phyloP scores from a whole-genome alignment of 371 early-diverging fungal genomes.

The Batrachochytrium dendrobatidis region DNA sequence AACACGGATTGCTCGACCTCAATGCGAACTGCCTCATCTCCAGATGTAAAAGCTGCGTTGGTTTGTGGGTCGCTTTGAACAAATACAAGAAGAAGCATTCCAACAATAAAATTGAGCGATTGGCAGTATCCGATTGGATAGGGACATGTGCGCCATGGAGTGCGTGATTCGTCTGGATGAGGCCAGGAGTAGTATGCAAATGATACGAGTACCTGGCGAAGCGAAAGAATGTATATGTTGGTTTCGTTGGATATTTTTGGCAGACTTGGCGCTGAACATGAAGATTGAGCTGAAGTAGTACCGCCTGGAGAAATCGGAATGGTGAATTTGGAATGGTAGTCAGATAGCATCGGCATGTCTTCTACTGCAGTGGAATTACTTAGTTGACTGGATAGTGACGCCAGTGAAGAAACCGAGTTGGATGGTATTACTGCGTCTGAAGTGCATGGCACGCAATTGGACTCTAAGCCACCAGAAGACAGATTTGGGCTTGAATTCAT shows the following conservation, averaged over 20 bases:
- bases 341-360: neutral
- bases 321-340: neutral
- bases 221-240: slow-evolving; percentile 43
- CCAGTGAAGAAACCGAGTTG: neutral
- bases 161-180: slow-evolving; percentile 22
- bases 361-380: neutral
- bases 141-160: slow-evolving; percentile 14
- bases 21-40: slow-evolving; percentile 13
- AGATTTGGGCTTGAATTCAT: too few relatives aligned
- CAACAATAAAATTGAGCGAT: slow-evolving; percentile 73
- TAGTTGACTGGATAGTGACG: neutral
- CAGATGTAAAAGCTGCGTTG: slow-evolving; percentile 9
- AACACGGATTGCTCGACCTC: slow-evolving; percentile 64
- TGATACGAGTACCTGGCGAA: slow-evolving; percentile 63
- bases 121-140: slow-evolving; percentile 78
- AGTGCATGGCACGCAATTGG: too few relatives aligned
- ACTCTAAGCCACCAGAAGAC: too few relatives aligned
- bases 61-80: slow-evolving; percentile 17
- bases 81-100: slow-evolving; percentile 64
- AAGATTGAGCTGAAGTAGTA: neutral
- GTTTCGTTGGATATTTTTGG: neutral
- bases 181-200: slow-evolving; percentile 51
- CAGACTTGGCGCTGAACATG: neutral
- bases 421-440: neutral
- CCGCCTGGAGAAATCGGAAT: slow-evolving; percentile 1